A percentile compares a stretch with the other conserved stretches of the same genome.
Evolutionary conservation across 371 early-diverging fungal species (phyloP).

Genomic region (Nosema bombycis): DNA sequence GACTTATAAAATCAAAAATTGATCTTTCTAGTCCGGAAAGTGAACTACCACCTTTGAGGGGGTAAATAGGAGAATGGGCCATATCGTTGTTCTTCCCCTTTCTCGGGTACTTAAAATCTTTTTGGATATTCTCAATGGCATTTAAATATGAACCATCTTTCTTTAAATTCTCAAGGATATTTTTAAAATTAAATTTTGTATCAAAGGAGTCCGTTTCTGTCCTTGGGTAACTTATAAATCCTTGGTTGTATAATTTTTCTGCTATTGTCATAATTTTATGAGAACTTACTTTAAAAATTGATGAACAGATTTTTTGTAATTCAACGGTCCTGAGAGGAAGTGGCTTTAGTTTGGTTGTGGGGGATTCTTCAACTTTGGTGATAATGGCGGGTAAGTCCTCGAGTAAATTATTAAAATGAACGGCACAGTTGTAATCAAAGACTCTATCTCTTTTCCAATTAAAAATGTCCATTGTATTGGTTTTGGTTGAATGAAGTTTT

Average conservation of each 20-base stretch:
- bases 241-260: slow-evolving; percentile 72
- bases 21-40: slow-evolving; percentile 69
- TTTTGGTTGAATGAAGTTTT: slow-evolving; percentile 67
- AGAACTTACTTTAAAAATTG: slow-evolving; percentile 71
- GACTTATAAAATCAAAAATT: slow-evolving; percentile 80
- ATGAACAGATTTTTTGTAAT: slow-evolving; percentile 76
- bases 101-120: slow-evolving; percentile 68
- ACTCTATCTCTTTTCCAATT: slow-evolving; percentile 61
- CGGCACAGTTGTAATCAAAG: slow-evolving; percentile 64
- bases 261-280: slow-evolving; percentile 72
- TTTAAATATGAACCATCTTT: slow-evolving; percentile 51
- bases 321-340: slow-evolving; percentile 87
- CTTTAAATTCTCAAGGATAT: slow-evolving; percentile 49
- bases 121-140: slow-evolving; percentile 26
- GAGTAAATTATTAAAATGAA: slow-evolving; percentile 46
- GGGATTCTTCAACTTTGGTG: slow-evolving; percentile 12
- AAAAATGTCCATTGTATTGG: slow-evolving; percentile 67
- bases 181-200: slow-evolving; percentile 70
- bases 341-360: slow-evolving; percentile 68
- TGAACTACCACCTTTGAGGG: slow-evolving; percentile 70
- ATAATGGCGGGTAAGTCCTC: not conserved
- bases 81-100: slow-evolving; percentile 84
- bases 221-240: slow-evolving; percentile 92
- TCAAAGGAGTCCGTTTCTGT: slow-evolving; percentile 94
- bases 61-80: slow-evolving; percentile 98